Percentiles rank a stretch among this genome's conserved stretches.
These are phyloP conservation scores for Collybiopsis confluens DNA, from an alignment of 768 basidiomycete genomes.

Conservation along the genomic window DNA sequence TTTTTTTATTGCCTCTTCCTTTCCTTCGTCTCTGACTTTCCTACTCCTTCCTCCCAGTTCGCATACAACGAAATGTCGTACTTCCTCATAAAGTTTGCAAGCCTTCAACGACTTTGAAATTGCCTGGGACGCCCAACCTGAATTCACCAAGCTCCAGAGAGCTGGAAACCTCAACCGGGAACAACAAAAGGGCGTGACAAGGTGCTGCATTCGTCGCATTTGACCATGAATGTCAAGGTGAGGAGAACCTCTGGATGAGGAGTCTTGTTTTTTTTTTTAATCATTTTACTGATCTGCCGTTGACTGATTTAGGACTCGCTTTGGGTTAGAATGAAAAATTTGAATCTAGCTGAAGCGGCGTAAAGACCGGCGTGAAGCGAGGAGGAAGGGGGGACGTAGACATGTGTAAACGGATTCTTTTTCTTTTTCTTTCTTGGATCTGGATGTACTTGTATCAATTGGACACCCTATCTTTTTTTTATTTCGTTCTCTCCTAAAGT, in stretches of 20 bases:
- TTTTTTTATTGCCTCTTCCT: not conserved
- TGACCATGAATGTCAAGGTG: constrained; percentile 52
- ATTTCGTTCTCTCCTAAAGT: too few species aligned
- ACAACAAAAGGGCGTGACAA: constrained; percentile 41
- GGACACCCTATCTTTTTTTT: too few species aligned
- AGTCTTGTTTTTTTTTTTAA: not conserved
- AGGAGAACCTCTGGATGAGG: constrained; percentile 11
- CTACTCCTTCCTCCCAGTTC: constrained; percentile 38
- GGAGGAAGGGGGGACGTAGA: too few species aligned
- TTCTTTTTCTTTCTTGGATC: too few species aligned
- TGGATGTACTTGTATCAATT: too few species aligned
- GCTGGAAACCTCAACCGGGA: constrained; percentile 36
- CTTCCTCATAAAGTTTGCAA: constrained; percentile 61
- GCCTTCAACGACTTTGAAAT: constrained; percentile 42
- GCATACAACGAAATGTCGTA: constrained; percentile 66
- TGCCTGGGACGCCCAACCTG: constrained; percentile 40
- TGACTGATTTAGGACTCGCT: constrained; percentile 22
- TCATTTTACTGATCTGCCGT: not conserved
- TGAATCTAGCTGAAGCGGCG: not conserved
- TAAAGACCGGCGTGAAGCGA: too few species aligned
- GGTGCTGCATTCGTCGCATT: constrained; percentile 38
- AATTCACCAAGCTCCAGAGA: constrained; percentile 36
- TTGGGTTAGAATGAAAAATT: constrained; percentile 32
- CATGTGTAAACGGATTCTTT: not conserved
- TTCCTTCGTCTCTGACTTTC: not conserved